These are phyloP conservation scores for Tylopilus subfusipes DNA, from an alignment of 768 basidiomycete genomes.

Conservation along the genomic window DNA sequence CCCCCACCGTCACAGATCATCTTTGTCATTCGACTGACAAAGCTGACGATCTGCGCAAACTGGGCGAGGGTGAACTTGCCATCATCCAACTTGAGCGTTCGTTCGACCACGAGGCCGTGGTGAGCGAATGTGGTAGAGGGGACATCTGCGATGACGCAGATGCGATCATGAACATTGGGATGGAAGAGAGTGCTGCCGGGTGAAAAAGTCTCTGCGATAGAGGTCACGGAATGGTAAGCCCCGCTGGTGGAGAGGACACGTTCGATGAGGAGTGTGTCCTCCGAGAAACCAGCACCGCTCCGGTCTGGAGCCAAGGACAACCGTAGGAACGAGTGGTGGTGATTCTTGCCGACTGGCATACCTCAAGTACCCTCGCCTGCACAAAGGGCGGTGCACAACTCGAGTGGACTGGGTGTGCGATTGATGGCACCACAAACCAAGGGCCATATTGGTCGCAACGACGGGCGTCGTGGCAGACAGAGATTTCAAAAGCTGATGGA, in stretches of 20 bases:
- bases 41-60: slow-evolving; percentile 4
- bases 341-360: background rate
- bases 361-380: background rate
- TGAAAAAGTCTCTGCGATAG: background rate
- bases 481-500: background rate
- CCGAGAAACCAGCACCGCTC: background rate
- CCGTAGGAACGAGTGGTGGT: slow-evolving; percentile 12
- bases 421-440: slow-evolving; percentile 2
- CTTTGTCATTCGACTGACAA: slow-evolving; percentile 6
- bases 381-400: slow-evolving; percentile 6
- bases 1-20: slow-evolving; percentile 5
- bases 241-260: slow-evolving; percentile 15
- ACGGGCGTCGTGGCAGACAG: slow-evolving; percentile 4
- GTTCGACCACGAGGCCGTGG: slow-evolving; percentile 8
- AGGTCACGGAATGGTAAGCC: slow-evolving; percentile 5
- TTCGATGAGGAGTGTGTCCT: slow-evolving; percentile 10
- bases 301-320: background rate
- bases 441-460: background rate
- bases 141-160: background rate
- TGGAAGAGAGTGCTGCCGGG: background rate
- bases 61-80: slow-evolving; percentile 1
- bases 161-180: slow-evolving; percentile 12
- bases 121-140: background rate
- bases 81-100: background rate
- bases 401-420: background rate